Evolutionary conservation across 305 asterid genomes (phyloP), one percentile per base, ranked within the genome.

Genomic region (Withania somnifera): DNA sequence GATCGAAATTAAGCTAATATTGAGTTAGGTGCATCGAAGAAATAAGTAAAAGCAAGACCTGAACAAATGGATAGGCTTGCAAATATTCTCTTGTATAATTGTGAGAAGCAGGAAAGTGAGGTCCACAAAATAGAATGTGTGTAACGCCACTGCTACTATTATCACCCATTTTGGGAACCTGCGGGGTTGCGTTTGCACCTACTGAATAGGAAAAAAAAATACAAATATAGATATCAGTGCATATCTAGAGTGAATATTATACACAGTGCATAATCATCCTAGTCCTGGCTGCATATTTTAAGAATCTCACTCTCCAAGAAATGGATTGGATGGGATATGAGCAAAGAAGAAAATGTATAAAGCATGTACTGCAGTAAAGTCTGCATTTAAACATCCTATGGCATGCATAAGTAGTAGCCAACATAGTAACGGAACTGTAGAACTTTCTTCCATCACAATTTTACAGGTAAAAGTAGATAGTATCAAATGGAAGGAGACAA

Each of bases 91-190:
- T 89, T 61, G 98, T 92, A 83, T 93, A 95, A 57, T 87, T 85
- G 82, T 92, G 97, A 83, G 98, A 92, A 86, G 92, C 97, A 60
- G 97, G 91, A 78, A 91, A 95, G 76, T 92, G 83, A 11, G 91
- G 90, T 80, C 98, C 98, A 73, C 98, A 95, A 80, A 95, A 95
- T 50, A 95, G 95, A 88, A 93, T 88, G 26, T 93, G 92, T 4
- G 97, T 95, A 50, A 84, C 17, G 26, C 61, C 78, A 24, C 82
- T 82, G 75, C 84, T 56, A 69, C 78, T 84, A 42, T 85, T 87
- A 77, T 75, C 82, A 42, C 80, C 82, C 90, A 89, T 90, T 54
- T 81, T 86, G 63, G 71, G 87, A 81, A 38, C 78, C 85, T 84
- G 78, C 78, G 85, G 83, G 45, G 83, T 61, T 30, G 83, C 26